Percentiles rank a stretch among this genome's conserved stretches.
Evolutionary conservation across 2,329 filamentous ascomycete species (phyloP).

Genomic region (Talaromyces pinophilus): DNA sequence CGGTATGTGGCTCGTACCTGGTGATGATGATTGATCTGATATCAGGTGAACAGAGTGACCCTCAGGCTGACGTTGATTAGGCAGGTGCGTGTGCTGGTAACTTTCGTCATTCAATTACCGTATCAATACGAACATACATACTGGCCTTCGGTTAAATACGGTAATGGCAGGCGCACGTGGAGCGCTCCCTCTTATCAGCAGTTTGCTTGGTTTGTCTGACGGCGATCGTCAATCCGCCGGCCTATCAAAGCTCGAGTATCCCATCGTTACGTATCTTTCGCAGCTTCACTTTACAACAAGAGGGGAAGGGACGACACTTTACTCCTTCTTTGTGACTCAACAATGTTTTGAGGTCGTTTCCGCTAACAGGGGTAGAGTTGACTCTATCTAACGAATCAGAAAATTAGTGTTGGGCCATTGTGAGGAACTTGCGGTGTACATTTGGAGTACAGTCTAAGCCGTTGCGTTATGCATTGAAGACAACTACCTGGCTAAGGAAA

Average conservation of each 20-base stretch:
- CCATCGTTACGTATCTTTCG: constrained; percentile 5
- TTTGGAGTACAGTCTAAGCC: neutral
- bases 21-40: neutral
- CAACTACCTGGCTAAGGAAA: neutral
- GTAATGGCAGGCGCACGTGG: neutral
- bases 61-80: neutral
- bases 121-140: neutral
- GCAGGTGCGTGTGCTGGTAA: constrained; percentile 1
- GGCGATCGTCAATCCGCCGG: neutral
- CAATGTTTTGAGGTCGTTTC: neutral
- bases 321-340: neutral
- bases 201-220: constrained; percentile 17
- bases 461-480: constrained; percentile 11
- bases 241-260: neutral
- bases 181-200: constrained; percentile 9
- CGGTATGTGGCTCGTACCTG: constrained; percentile 1
- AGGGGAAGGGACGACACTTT: neutral
- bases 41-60: constrained; percentile 9
- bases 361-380: neutral
- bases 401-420: neutral
- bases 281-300: neutral
- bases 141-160: neutral
- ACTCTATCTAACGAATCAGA: neutral
- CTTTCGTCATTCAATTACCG: neutral
- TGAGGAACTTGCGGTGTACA: neutral